Evolutionary conservation across 768 basidiomycete genomes (phyloP).

Genomic region (Asterophora lycoperdoides): DNA sequence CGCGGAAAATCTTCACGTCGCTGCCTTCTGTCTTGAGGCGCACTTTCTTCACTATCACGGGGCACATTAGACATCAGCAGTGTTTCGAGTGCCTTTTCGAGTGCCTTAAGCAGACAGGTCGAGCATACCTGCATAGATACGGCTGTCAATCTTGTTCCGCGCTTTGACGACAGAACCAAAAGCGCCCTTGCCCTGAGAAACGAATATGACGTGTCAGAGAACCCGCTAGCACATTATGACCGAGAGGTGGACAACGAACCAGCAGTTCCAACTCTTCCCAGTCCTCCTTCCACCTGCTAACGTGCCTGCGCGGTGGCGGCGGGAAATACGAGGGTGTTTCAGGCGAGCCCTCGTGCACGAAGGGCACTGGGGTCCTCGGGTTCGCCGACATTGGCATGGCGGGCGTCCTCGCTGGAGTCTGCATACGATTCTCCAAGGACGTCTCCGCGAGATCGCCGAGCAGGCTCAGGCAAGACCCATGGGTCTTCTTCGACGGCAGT

Average conservation of each 20-base stretch:
- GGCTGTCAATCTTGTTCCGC: conserved; percentile 78
- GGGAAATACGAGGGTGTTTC: conserved; percentile 66
- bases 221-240: neutral
- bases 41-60: conserved; percentile 76
- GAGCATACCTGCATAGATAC: conserved; percentile 73
- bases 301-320: conserved; percentile 40
- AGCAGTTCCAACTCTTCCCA: conserved; percentile 91
- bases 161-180: conserved; percentile 97
- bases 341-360: conserved; percentile 47
- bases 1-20: conserved; percentile 84
- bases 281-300: conserved; percentile 87
- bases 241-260: conserved; percentile 32
- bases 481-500: conserved; percentile 50
- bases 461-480: conserved; percentile 52
- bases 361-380: conserved; percentile 48
- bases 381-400: conserved; percentile 31
- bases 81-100: neutral
- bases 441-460: conserved; percentile 53
- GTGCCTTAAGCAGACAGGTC: neutral
- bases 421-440: conserved; percentile 25
- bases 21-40: conserved; percentile 72
- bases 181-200: conserved; percentile 71
- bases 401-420: conserved; percentile 24
- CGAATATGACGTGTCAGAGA: neutral
- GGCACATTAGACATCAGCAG: neutral